These are phyloP conservation scores for Penicillium brasilianum DNA, from an alignment of 2,329 filamentous ascomycete species.

Conservation along the genomic window DNA sequence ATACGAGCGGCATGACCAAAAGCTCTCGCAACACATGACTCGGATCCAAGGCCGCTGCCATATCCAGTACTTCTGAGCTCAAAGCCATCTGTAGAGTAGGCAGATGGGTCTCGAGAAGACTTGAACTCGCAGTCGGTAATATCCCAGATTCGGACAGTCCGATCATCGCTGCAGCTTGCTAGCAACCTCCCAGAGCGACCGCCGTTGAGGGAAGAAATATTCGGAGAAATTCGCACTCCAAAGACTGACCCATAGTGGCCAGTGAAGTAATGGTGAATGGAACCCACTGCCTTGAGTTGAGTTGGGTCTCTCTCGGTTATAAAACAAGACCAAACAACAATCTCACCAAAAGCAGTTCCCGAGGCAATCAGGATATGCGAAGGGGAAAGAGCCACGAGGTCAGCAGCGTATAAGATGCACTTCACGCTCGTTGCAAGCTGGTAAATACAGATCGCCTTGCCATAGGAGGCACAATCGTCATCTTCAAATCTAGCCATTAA, in stretches of 20 bases:
- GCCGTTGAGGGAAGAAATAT: conserved; percentile 47
- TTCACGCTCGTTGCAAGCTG: conserved; percentile 62
- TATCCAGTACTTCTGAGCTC: conserved; percentile 66
- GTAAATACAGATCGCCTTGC: conserved; percentile 34
- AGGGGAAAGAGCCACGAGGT: conserved; percentile 66
- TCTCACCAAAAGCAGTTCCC: conserved; percentile 93
- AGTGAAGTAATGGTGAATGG: conserved; percentile 62
- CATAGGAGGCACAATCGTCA: conserved; percentile 22
- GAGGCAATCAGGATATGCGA: conserved; percentile 75
- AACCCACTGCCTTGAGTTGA: conserved; percentile 34
- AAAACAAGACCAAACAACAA: conserved; percentile 82
- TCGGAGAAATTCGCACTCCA: conserved; percentile 76
- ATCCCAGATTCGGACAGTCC: conserved; percentile 88
- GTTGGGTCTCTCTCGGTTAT: conserved; percentile 30
- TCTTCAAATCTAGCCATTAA: conserved; percentile 53
- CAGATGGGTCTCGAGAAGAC: conserved; percentile 36
- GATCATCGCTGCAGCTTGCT: conserved; percentile 92
- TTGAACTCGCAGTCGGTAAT: conserved; percentile 61
- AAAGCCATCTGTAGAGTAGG: conserved; percentile 45
- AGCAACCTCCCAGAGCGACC: conserved; percentile 64
- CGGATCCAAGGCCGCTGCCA: conserved; percentile 49
- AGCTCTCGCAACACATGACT: conserved; percentile 67
- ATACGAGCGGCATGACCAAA: conserved; percentile 92
- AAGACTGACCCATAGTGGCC: conserved; percentile 94
- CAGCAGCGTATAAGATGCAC: conserved; percentile 86